Evolutionary conservation across 805 yeast species (phyloP).

Genomic region (Ogataea paradorogensis): DNA sequence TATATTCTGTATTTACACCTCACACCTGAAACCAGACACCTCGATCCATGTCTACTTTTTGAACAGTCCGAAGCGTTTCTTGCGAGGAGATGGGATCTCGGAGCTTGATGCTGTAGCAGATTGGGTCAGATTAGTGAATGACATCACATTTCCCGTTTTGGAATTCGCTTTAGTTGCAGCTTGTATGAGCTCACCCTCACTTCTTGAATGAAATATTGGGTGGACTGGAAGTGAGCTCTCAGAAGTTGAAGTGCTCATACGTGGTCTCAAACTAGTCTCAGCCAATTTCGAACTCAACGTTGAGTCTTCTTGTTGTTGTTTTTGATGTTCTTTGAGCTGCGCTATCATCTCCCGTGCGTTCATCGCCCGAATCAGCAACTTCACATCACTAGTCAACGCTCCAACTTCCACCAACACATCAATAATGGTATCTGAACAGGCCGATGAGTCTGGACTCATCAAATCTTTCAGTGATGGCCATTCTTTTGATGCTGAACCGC

Average conservation of each 20-base stretch:
- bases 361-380: constrained; percentile 54
- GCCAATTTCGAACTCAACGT: background rate
- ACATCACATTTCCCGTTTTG: constrained; percentile 1
- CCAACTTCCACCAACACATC: constrained; percentile 62
- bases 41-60: constrained; percentile 1
- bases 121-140: constrained; percentile 7
- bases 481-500: constrained; percentile 6
- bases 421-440: constrained; percentile 54
- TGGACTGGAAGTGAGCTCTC: background rate
- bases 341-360: constrained; percentile 52
- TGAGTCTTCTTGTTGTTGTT: constrained; percentile 24
- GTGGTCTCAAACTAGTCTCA: background rate
- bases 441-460: constrained; percentile 52
- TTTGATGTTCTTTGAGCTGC: constrained; percentile 25
- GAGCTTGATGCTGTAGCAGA: constrained; percentile 1
- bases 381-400: constrained; percentile 59
- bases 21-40: constrained; percentile 5
- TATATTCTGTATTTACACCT: background rate
- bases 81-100: constrained; percentile 2
- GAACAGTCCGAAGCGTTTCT: constrained; percentile 9
- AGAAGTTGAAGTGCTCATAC: background rate
- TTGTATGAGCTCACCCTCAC: constrained; percentile 2
- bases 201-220: background rate
- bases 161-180: background rate
- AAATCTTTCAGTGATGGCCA: constrained; percentile 57